Conservation (phyloP, 257 asterid species). For the Jacaranda mimosifolia region DNA sequence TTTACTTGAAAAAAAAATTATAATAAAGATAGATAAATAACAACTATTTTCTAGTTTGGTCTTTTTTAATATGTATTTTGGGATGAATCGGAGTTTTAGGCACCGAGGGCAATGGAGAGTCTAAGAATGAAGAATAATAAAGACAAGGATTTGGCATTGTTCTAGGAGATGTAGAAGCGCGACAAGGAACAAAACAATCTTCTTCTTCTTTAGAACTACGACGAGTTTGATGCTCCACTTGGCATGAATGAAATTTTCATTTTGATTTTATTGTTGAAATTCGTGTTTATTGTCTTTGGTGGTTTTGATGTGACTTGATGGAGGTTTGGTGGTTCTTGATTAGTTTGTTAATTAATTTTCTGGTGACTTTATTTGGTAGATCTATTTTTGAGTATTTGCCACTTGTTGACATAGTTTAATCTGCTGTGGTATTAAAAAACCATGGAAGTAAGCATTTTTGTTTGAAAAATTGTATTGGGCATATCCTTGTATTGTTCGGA, state of each 20-base stretch:
- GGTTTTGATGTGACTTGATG: slow-evolving; percentile 31
- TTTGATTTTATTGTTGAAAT: slow-evolving; percentile 2
- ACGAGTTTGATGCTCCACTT: slow-evolving; percentile 81
- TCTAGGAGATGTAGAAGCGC: slow-evolving; percentile 87
- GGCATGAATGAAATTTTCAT: slow-evolving; percentile 48
- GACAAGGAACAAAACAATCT: slow-evolving; percentile 80
- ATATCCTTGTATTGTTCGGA: slow-evolving; percentile 19
- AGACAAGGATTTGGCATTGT: slow-evolving; percentile 91
- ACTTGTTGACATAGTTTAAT: slow-evolving; percentile 34
- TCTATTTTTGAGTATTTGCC: slow-evolving; percentile 32
- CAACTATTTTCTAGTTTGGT: slow-evolving; percentile 14
- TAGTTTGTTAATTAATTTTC: slow-evolving; percentile 35
- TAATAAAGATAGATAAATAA: no score
- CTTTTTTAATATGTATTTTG: slow-evolving; percentile 30
- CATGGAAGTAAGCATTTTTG: slow-evolving; percentile 23
- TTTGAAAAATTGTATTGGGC: slow-evolving; percentile 28
- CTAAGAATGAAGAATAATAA: slow-evolving; percentile 69
- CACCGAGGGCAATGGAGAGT: slow-evolving; percentile 71
- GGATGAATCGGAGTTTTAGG: slow-evolving; percentile 89
- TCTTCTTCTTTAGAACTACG: slow-evolving; percentile 71
- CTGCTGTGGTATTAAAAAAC: slow-evolving; percentile 32
- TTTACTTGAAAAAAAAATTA: no score
- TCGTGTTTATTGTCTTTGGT: neutral
- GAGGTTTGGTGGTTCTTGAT: slow-evolving; percentile 34
- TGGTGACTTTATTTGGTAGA: slow-evolving; percentile 45